Base-by-base conservation (phyloP, 208 protist genomes). In the Leishmania martiniquensis region DNA sequence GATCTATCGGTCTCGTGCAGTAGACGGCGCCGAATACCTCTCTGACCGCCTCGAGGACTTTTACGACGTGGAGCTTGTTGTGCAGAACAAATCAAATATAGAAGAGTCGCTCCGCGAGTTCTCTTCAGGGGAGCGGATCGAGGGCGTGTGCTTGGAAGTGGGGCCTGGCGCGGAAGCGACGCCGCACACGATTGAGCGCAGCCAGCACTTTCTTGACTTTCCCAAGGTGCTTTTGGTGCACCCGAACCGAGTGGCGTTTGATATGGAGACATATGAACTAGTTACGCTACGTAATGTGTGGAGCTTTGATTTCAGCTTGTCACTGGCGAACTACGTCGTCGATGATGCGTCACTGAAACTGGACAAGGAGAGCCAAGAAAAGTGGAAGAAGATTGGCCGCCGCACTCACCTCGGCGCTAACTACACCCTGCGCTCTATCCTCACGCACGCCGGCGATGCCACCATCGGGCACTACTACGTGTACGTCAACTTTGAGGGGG, bases 191-290 rank as follows among this genome's bases (percentile, higher is more conserved):
- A 89, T 97, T 65, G 91, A 98, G 55, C 91, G 95, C 55, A 92
- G 81, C 4, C 85, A 88, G 72, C 81, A 79, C 52, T 96, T 98
- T 75, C 68, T 88, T 1, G 75, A 88, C 37, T 87, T 97, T 39
- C 96, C 96, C 10, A 94, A 90, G 32, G 94, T 98, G 70, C 86
- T 98, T 10, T 77, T 95, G n/a, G 79, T 98, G 39, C 94, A 98
- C 75, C 92, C 96, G 7, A 97, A 97, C 69, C 92, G 97, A 45
- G 96, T 91, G 20, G 89, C 86, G 17, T 98, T 95, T 79, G 92
- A 96, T 75, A 89, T 89, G 80, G 83, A 92, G 62, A 96, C 87
- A 13, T 89, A 89, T 55, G 81, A 89, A 59, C 78, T 91, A 1
- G 77, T 91, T n/a, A 98, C 93, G n/a, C 71, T 98, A n/a, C 86